Evolutionary conservation across 352 stramenopile species (phyloP).

Genomic region (Saprolegnia parasitica): DNA sequence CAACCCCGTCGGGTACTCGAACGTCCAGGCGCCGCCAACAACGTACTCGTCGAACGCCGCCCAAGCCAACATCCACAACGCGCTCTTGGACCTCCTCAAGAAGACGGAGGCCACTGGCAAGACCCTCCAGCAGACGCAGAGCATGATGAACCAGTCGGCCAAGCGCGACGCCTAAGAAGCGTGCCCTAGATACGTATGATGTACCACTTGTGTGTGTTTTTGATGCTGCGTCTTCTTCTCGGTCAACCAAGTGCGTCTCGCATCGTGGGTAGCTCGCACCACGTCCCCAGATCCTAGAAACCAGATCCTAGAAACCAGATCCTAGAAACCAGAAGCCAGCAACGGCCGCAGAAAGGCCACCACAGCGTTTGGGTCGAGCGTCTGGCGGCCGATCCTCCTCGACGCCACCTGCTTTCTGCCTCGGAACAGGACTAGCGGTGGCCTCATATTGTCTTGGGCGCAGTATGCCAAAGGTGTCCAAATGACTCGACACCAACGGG

Average conservation of each 20-base stretch:
- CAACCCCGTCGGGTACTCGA: constrained; percentile 9
- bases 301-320: no score
- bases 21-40: constrained; percentile 8
- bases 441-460: no score
- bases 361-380: no score
- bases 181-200: not conserved
- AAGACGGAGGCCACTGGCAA: constrained; percentile 30
- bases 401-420: no score
- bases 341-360: no score
- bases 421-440: no score
- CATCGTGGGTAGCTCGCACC: no score
- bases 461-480: no score
- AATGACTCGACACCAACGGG: not conserved
- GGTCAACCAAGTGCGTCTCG: no score
- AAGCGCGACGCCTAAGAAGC: not conserved
- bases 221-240: not conserved
- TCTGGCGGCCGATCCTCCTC: no score
- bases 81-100: constrained; percentile 27
- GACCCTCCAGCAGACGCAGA: constrained; percentile 25
- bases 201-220: not conserved
- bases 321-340: no score
- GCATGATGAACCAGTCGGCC: constrained; percentile 25
- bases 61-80: constrained; percentile 25
- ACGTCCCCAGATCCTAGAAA: no score
- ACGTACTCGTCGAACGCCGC: constrained; percentile 15